Conservation (phyloP, 1,139 yeast genomes). For the Geotrichum carabidarum region DNA sequence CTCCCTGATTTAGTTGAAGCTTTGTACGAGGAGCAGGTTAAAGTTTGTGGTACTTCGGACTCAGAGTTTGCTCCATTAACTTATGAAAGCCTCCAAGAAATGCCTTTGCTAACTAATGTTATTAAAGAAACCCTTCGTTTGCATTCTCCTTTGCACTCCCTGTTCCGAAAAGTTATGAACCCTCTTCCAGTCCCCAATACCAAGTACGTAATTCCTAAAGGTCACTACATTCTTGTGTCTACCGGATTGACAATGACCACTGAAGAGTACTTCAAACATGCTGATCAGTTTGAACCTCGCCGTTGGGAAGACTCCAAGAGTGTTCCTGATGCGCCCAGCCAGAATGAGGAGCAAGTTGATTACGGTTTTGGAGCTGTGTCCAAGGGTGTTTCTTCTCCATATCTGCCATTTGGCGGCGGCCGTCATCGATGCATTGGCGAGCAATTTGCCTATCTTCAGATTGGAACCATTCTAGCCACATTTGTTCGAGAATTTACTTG, state of each 20-base stretch:
- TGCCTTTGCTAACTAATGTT: conserved; percentile 74
- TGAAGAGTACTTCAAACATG: conserved; percentile 68
- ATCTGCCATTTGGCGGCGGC: conserved; percentile 98
- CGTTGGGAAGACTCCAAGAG: conserved; percentile 64
- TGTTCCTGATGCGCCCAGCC: conserved; percentile 35
- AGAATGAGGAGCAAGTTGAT: conserved; percentile 52
- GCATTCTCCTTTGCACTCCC: conserved; percentile 94
- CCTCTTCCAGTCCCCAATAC: conserved; percentile 78
- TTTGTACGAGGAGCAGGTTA: conserved; percentile 65
- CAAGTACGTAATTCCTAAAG: conserved; percentile 75
- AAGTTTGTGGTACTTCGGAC: conserved; percentile 52
- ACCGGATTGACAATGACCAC: conserved; percentile 87
- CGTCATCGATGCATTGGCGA: conserved; percentile 99
- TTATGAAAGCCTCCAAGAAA: conserved; percentile 74
- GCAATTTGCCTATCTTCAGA: conserved; percentile 92
- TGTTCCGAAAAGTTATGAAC: conserved; percentile 83
- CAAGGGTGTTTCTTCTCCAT: conserved; percentile 93
- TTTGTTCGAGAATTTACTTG: conserved; percentile 74
- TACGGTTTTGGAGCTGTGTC: conserved; percentile 95
- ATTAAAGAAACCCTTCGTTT: conserved; percentile 91
- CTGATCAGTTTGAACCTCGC: conserved; percentile 68
- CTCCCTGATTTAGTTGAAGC: conserved; percentile 78
- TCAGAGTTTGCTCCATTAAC: conserved; percentile 44
- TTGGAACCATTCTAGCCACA: conserved; percentile 77
- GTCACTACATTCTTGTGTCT: conserved; percentile 83